Percentiles rank a stretch among this genome's conserved stretches.
Conservation (phyloP, 257 asterid species). For the Voacanga thouarsii region DNA sequence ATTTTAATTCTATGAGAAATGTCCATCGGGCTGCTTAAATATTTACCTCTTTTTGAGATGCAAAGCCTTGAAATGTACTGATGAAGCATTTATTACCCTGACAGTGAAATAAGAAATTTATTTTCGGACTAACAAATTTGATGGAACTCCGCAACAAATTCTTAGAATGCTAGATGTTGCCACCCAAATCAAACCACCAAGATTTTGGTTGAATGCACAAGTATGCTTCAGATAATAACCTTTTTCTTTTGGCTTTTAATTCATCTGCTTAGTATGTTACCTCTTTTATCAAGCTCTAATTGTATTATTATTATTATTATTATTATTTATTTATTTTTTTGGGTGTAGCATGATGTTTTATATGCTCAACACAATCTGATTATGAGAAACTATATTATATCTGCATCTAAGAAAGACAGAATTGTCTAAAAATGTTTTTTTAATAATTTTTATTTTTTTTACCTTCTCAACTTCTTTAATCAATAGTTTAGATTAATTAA, state of each 20-base stretch:
- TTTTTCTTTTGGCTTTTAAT: background rate
- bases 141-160: constrained; percentile 35
- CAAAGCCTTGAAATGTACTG: constrained; percentile 1
- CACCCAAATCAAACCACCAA: constrained; percentile 32
- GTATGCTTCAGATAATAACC: constrained; percentile 26
- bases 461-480: too few relatives aligned
- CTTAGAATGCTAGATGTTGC: constrained; percentile 41
- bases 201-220: constrained; percentile 66
- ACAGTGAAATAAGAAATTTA: constrained; percentile 58
- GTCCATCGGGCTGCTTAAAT: background rate
- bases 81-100: constrained; percentile 23
- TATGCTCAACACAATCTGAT: constrained; percentile 70
- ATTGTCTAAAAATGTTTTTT: too few relatives aligned
- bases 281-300: background rate
- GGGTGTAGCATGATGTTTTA: constrained; percentile 64
- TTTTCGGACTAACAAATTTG: constrained; percentile 44
- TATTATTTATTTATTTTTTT: too few relatives aligned
- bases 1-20: background rate
- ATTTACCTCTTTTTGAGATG: background rate
- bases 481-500: too few relatives aligned
- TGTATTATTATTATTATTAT: constrained; percentile 14
- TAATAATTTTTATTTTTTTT: too few relatives aligned
- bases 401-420: too few relatives aligned
- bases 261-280: background rate
- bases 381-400: constrained; percentile 59